These are phyloP conservation scores for Lyophyllum atratum DNA, from an alignment of 768 basidiomycete species.

Conservation along the genomic window DNA sequence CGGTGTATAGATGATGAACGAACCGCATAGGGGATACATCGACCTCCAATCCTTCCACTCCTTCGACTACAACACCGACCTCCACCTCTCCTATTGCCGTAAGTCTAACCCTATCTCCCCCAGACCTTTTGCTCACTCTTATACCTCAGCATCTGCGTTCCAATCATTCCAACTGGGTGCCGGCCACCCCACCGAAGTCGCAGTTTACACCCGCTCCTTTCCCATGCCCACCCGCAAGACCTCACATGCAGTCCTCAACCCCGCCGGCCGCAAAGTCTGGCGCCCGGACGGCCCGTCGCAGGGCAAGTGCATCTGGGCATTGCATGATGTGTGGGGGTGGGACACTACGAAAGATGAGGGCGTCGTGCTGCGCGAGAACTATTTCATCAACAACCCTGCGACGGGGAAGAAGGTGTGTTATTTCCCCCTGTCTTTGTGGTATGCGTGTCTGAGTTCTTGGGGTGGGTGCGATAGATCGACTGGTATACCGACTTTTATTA, in stretches of 20 bases:
- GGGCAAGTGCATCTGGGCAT: constrained; percentile 82
- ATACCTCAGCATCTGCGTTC: constrained; percentile 67
- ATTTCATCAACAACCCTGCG: constrained; percentile 73
- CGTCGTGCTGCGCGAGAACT: constrained; percentile 80
- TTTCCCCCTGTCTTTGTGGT: neutral
- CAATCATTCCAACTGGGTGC: constrained; percentile 93
- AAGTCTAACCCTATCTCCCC: constrained; percentile 30
- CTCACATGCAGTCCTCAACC: constrained; percentile 59
- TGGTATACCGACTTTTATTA: constrained; percentile 89
- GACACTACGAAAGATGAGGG: constrained; percentile 63
- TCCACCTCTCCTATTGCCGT: constrained; percentile 83
- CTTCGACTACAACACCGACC: constrained; percentile 94
- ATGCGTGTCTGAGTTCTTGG: neutral
- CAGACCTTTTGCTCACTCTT: neutral
- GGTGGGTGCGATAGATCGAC: constrained; percentile 53
- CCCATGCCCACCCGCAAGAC: constrained; percentile 82
- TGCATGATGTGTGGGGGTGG: constrained; percentile 95
- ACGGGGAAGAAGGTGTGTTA: constrained; percentile 58
- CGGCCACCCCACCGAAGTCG: constrained; percentile 80
- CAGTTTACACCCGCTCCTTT: constrained; percentile 82
- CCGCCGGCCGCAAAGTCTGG: constrained; percentile 66
- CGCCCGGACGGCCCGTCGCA: constrained; percentile 68
- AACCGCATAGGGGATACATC: constrained; percentile 93
- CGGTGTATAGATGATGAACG: constrained; percentile 77
- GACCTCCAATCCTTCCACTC: constrained; percentile 76